Percentiles rank a stretch among this genome's conserved stretches.
These are phyloP conservation scores for Filobasidium wieringae DNA, from an alignment of 768 basidiomycete species.

Conservation along the genomic window DNA sequence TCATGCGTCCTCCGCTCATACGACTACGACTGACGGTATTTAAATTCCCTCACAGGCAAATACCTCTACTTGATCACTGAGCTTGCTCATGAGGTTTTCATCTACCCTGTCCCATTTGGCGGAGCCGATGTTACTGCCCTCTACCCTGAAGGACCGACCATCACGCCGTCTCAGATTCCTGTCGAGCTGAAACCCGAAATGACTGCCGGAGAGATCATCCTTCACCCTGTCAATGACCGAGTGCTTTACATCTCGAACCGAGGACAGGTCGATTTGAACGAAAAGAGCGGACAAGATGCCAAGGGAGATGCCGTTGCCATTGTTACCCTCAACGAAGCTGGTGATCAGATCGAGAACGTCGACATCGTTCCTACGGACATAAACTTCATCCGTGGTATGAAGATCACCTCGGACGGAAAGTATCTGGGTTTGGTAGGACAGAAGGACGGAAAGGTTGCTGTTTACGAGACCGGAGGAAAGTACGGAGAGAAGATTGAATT, in stretches of 20 bases:
- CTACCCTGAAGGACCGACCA: constrained; percentile 19
- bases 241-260: constrained; percentile 35
- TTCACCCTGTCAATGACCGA: constrained; percentile 21
- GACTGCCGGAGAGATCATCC: constrained; percentile 29
- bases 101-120: constrained; percentile 20
- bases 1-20: background rate
- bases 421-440: constrained; percentile 32
- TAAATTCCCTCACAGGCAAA: constrained; percentile 17
- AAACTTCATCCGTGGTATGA: constrained; percentile 30
- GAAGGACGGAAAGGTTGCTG: constrained; percentile 31
- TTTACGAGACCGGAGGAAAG: constrained; percentile 25
- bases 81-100: constrained; percentile 23
- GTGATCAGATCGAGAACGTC: constrained; percentile 15
- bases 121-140: constrained; percentile 8
- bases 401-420: constrained; percentile 31
- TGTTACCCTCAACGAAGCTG: constrained; percentile 23
- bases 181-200: constrained; percentile 18
- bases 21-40: too few relatives aligned
- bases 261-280: constrained; percentile 23
- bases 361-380: constrained; percentile 29
- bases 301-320: constrained; percentile 34
- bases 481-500: constrained; percentile 29
- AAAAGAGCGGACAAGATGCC: constrained; percentile 15
- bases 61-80: constrained; percentile 36
- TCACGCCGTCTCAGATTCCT: constrained; percentile 28